These are phyloP conservation scores for Smittium culicis DNA, from an alignment of 371 early-diverging fungal genomes.

Conservation along the genomic window DNA sequence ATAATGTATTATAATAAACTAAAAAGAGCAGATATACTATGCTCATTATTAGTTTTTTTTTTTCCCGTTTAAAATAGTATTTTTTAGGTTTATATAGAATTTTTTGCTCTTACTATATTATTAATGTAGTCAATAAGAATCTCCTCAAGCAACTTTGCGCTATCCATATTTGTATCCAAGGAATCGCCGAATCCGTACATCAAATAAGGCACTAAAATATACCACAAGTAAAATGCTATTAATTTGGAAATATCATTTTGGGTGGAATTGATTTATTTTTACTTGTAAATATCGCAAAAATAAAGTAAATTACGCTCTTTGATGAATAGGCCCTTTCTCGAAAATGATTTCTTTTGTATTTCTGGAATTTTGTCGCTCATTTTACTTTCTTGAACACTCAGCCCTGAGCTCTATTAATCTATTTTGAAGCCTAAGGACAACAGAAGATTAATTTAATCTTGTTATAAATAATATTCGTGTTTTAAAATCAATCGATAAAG, in stretches of 20 bases:
- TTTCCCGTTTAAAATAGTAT: not conserved
- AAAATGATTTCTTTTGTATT: conserved; percentile 7
- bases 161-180: conserved; percentile 78
- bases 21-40: too few relatives aligned
- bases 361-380: conserved; percentile 5
- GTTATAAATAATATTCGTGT: too few relatives aligned
- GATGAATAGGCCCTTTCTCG: not conserved
- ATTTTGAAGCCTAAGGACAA: too few relatives aligned
- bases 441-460: too few relatives aligned
- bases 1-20: too few relatives aligned
- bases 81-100: conserved; percentile 13
- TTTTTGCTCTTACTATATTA: conserved; percentile 50
- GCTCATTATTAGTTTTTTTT: too few relatives aligned
- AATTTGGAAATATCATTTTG: not conserved
- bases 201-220: conserved; percentile 43
- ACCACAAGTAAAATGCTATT: not conserved
- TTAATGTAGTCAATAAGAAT: conserved; percentile 81
- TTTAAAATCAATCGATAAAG: too few relatives aligned
- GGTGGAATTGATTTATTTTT: conserved; percentile 22
- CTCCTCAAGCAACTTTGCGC: conserved; percentile 87
- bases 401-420: too few relatives aligned
- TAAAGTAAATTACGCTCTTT: conserved; percentile 7
- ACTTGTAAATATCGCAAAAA: not conserved
- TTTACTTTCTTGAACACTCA: too few relatives aligned
- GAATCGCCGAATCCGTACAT: conserved; percentile 98